A percentile compares a stretch with the other conserved stretches of the same genome.
phyloP scores from a whole-genome alignment of 306 rosid species.

The Pachyrhizus erosus region DNA sequence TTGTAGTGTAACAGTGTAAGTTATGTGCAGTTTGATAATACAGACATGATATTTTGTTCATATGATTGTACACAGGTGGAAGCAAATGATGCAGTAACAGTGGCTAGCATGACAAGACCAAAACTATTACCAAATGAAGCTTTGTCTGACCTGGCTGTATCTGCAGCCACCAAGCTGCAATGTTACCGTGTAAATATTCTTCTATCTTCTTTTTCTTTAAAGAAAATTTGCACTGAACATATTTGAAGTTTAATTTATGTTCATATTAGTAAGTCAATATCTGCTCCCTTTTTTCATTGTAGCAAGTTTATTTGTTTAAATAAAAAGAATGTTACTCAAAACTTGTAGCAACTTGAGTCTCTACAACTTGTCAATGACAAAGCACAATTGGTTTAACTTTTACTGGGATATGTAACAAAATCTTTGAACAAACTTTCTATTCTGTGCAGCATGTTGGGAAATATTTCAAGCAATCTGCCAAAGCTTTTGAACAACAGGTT shows the following conservation, averaged over 20 bases:
- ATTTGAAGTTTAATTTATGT: slow-evolving; percentile 19
- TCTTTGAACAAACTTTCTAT: slow-evolving; percentile 30
- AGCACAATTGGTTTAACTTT: slow-evolving; percentile 28
- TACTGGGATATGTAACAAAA: slow-evolving; percentile 29
- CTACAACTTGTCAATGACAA: slow-evolving; percentile 14
- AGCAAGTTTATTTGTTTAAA: background rate
- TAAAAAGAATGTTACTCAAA: slow-evolving; percentile 19
- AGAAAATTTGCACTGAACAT: background rate
- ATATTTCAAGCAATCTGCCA: slow-evolving; percentile 93
- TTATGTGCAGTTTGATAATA: slow-evolving; percentile 21
- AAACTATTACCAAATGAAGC: slow-evolving; percentile 80
- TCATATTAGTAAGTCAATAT: background rate
- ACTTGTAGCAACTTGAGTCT: slow-evolving; percentile 25
- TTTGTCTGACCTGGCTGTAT: slow-evolving; percentile 87
- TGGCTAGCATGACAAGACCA: slow-evolving; percentile 86
- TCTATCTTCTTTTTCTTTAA: background rate
- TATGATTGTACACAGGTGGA: slow-evolving; percentile 67
- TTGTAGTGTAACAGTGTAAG: slow-evolving; percentile 15
- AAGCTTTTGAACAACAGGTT: slow-evolving; percentile 89
- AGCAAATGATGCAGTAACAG: slow-evolving; percentile 90
- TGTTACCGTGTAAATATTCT: slow-evolving; percentile 71
- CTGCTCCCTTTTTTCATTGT: background rate
- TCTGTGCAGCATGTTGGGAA: slow-evolving; percentile 82
- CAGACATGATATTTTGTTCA: slow-evolving; percentile 26
- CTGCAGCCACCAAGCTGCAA: slow-evolving; percentile 88